These are phyloP conservation scores for Amanita brunnescens DNA, from an alignment of 768 basidiomycete genomes.

Conservation along the genomic window DNA sequence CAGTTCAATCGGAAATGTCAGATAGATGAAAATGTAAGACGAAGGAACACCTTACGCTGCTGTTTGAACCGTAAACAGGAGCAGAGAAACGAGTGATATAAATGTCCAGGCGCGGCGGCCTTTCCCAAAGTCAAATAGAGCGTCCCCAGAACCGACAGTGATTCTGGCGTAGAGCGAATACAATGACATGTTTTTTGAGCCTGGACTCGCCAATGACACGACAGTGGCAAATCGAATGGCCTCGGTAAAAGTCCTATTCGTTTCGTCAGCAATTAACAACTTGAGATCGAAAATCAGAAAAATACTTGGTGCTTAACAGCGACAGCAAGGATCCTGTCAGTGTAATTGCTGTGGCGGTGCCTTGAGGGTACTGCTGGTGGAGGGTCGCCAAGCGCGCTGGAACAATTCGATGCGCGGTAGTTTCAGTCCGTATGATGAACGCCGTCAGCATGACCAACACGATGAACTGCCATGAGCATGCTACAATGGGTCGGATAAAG, in stretches of 20 bases:
- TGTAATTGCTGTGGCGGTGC: neutral
- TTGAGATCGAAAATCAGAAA: no score
- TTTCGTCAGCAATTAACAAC: neutral
- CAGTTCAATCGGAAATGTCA: neutral
- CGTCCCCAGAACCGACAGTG: neutral
- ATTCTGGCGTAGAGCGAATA: neutral
- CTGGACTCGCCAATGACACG: neutral
- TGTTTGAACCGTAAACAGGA: neutral
- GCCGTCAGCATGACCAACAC: neutral
- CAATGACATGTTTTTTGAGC: neutral
- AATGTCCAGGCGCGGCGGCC: neutral
- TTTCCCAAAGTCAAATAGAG: neutral
- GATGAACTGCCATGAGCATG: neutral
- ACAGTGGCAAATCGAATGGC: neutral
- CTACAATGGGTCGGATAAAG: neutral
- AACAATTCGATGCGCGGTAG: neutral
- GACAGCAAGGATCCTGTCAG: neutral
- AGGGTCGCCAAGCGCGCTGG: neutral
- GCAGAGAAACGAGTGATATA: neutral
- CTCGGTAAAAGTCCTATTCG: neutral
- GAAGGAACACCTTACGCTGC: neutral
- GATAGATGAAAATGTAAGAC: neutral
- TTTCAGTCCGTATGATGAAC: neutral
- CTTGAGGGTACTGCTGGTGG: neutral
- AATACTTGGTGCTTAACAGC: no score